Conservation (phyloP, 2,329 filamentous ascomycete genomes). For the Sphaceloma murrayae region DNA sequence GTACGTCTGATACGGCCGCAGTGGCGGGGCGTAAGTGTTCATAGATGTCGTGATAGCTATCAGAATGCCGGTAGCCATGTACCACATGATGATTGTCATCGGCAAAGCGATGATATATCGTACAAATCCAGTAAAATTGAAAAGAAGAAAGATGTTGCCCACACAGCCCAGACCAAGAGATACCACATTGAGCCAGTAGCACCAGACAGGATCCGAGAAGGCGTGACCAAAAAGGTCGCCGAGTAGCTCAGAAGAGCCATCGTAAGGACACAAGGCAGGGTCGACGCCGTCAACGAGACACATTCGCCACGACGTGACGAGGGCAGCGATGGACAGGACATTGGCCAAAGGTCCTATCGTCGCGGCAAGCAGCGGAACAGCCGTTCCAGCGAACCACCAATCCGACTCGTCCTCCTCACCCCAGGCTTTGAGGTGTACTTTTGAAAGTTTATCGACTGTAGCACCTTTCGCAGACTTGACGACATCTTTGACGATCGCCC, state of each 20-base stretch:
- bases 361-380: slow-evolving; percentile 58
- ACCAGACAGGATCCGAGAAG: slow-evolving; percentile 63
- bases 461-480: neutral
- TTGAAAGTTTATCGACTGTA: neutral
- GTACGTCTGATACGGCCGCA: slow-evolving; percentile 45
- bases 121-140: slow-evolving; percentile 76
- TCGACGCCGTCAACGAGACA: slow-evolving; percentile 34
- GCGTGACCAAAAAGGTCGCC: slow-evolving; percentile 48
- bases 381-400: slow-evolving; percentile 32
- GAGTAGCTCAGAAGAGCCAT: slow-evolving; percentile 25
- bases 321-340: slow-evolving; percentile 74
- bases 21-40: slow-evolving; percentile 48
- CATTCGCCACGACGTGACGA: slow-evolving; percentile 72
- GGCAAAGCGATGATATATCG: slow-evolving; percentile 76
- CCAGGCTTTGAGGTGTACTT: slow-evolving; percentile 22
- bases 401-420: slow-evolving; percentile 27
- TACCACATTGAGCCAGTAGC: slow-evolving; percentile 61
- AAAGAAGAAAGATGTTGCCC: slow-evolving; percentile 71
- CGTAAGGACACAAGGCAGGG: slow-evolving; percentile 24
- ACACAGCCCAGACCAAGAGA: slow-evolving; percentile 67
- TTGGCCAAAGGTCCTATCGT: slow-evolving; percentile 80
- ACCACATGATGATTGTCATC: slow-evolving; percentile 74
- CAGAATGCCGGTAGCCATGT: slow-evolving; percentile 50
- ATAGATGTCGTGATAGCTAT: slow-evolving; percentile 59
- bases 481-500: neutral